A percentile compares a stretch with the other conserved stretches of the same genome.
Conservation (phyloP, 2,329 filamentous ascomycete species). For the Fusarium graminum region DNA sequence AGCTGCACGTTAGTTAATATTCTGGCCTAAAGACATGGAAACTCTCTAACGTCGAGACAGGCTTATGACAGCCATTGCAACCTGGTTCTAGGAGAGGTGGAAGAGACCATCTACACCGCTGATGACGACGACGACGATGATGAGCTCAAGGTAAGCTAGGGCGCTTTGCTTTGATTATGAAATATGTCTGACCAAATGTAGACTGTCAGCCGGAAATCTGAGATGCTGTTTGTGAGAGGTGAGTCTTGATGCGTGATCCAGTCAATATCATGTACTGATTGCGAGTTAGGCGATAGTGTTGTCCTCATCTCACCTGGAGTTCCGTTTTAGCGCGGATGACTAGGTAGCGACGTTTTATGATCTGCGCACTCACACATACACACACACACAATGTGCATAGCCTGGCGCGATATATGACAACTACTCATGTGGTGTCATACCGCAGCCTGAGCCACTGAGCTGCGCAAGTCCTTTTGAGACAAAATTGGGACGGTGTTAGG, state of each 20-base stretch:
- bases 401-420: constrained; percentile 8
- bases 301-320: constrained; percentile 77
- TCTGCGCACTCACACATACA: constrained; percentile 8
- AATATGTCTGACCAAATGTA: constrained; percentile 53
- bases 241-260: constrained; percentile 50
- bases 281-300: constrained; percentile 73
- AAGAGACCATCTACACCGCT: constrained; percentile 95
- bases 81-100: constrained; percentile 92
- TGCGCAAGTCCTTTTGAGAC: constrained; percentile 12
- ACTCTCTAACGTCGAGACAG: constrained; percentile 61
- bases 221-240: constrained; percentile 99
- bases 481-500: constrained; percentile 1
- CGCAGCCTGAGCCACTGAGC: constrained; percentile 10
- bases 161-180: neutral
- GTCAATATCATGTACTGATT: constrained; percentile 40
- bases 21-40: neutral
- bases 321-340: constrained; percentile 45
- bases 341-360: neutral
- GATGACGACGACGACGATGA: constrained; percentile 93
- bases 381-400: neutral
- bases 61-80: constrained; percentile 99
- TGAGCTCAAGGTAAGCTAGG: constrained; percentile 73
- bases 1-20: constrained; percentile 80
- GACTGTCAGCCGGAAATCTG: constrained; percentile 96
- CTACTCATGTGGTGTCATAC: constrained; percentile 3